These are phyloP conservation scores for Colletotrichum musicola DNA, from an alignment of 2,329 filamentous ascomycete genomes.

Conservation along the genomic window DNA sequence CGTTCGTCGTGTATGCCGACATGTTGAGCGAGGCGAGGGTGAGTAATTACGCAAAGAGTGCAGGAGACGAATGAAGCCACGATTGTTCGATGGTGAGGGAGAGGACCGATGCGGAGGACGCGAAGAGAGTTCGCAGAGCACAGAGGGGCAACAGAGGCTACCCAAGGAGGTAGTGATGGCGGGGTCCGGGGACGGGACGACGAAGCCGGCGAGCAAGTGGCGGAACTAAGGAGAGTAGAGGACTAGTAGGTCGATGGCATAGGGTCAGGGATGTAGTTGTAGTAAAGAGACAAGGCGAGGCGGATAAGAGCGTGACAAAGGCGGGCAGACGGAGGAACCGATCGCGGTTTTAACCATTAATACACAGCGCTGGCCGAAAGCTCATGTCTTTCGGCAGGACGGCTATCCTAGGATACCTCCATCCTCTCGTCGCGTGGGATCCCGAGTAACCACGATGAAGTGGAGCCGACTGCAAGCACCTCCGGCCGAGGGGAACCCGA, in stretches of 20 bases:
- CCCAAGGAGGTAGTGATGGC: slow-evolving; percentile 15
- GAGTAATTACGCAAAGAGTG: not conserved
- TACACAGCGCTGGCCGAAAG: slow-evolving; percentile 27
- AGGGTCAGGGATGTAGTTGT: too few relatives aligned
- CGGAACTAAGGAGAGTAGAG: slow-evolving; percentile 25
- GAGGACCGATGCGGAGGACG: too few relatives aligned
- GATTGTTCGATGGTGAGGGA: not conserved
- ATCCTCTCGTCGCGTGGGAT: slow-evolving; percentile 30
- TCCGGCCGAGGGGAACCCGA: slow-evolving; percentile 47
- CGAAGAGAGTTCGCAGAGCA: too few relatives aligned
- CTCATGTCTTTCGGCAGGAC: slow-evolving; percentile 18
- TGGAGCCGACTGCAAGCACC: slow-evolving; percentile 32
- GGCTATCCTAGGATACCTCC: slow-evolving; percentile 34
- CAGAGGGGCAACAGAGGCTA: slow-evolving; percentile 17
- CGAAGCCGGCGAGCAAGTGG: slow-evolving; percentile 14
- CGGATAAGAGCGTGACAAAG: slow-evolving; percentile 17
- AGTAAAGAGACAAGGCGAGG: slow-evolving; percentile 26
- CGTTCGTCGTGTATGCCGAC: slow-evolving; percentile 47
- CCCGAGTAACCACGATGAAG: slow-evolving; percentile 36
- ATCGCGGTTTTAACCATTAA: slow-evolving; percentile 30
- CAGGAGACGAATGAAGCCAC: not conserved
- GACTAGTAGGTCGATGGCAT: not conserved
- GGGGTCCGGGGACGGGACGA: slow-evolving; percentile 28
- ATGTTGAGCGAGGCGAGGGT: slow-evolving; percentile 17
- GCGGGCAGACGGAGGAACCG: slow-evolving; percentile 33